These are phyloP conservation scores for Rhizophagus prolifer DNA, from an alignment of 192 early-diverging fungal genomes.

Conservation along the genomic window DNA sequence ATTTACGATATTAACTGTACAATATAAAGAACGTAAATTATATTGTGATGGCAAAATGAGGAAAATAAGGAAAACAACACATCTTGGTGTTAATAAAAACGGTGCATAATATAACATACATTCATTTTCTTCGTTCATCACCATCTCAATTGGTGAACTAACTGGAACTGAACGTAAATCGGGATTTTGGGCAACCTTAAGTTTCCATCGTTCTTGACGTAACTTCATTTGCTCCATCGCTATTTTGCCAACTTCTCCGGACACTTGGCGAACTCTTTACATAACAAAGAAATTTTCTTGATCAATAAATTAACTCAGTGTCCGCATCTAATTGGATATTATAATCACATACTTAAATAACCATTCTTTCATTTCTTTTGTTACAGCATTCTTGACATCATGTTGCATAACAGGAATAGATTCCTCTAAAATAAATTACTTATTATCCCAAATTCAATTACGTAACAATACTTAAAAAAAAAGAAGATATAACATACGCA, in stretches of 20 bases:
- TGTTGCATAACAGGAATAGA: constrained; percentile 90
- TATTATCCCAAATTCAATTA: background rate
- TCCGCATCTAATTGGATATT: background rate
- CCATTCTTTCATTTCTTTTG: constrained; percentile 90
- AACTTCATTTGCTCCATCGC: constrained; percentile 77
- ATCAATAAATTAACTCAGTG: too few species aligned
- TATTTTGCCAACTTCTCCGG: constrained; percentile 77
- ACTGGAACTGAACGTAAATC: constrained; percentile 54
- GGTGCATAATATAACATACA: constrained; percentile 39
- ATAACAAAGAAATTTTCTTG: background rate
- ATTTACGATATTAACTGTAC: constrained; percentile 61
- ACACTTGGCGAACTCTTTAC: constrained; percentile 74
- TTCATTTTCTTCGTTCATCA: constrained; percentile 81
- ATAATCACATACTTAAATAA: constrained; percentile 63
- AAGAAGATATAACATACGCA: constrained; percentile 52
- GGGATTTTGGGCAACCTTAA: constrained; percentile 43
- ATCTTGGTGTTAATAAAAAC: background rate
- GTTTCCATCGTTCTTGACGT: constrained; percentile 62
- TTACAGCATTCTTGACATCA: constrained; percentile 80
- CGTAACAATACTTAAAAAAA: background rate
- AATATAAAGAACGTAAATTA: constrained; percentile 7
- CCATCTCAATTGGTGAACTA: constrained; percentile 78
- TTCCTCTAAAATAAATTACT: constrained; percentile 53
- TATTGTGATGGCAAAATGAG: background rate
- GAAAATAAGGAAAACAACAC: too few species aligned